These are phyloP conservation scores for Mortierella hygrophila DNA, from an alignment of 192 early-diverging fungal species.

Conservation along the genomic window DNA sequence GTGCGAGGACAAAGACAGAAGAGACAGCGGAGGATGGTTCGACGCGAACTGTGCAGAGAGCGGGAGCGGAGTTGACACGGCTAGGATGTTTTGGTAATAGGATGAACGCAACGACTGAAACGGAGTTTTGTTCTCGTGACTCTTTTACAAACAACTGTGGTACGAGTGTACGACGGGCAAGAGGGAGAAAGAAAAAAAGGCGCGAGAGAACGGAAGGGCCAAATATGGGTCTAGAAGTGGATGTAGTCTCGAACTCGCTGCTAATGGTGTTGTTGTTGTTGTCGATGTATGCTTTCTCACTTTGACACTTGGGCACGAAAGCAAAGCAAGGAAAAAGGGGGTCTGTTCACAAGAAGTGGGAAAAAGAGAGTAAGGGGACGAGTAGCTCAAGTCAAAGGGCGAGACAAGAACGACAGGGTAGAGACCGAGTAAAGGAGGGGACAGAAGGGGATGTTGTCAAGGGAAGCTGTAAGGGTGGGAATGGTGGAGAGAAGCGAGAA, in stretches of 20 bases:
- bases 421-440: conserved; percentile 16
- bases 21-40: not conserved
- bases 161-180: too few relatives aligned
- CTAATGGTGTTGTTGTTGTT: not conserved
- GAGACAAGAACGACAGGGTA: not conserved
- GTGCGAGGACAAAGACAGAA: not conserved
- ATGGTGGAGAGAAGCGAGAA: not conserved
- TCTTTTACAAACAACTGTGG: not conserved
- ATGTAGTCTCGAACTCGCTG: not conserved
- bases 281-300: not conserved
- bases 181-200: too few relatives aligned
- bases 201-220: conserved; percentile 1
- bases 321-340: not conserved
- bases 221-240: not conserved
- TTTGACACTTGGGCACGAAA: not conserved
- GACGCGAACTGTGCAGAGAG: conserved; percentile 8
- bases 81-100: not conserved
- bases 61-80: conserved; percentile 4
- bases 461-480: not conserved
- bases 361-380: conserved; percentile 1
- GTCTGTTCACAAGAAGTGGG: not conserved
- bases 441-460: not conserved
- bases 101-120: not conserved
- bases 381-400: not conserved
- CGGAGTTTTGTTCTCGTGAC: conserved; percentile 23